A percentile compares a stretch with the other conserved stretches of the same genome.
Evolutionary conservation across 352 stramenopile genomes (phyloP).

Genomic region (Lagenidium giganteum): DNA sequence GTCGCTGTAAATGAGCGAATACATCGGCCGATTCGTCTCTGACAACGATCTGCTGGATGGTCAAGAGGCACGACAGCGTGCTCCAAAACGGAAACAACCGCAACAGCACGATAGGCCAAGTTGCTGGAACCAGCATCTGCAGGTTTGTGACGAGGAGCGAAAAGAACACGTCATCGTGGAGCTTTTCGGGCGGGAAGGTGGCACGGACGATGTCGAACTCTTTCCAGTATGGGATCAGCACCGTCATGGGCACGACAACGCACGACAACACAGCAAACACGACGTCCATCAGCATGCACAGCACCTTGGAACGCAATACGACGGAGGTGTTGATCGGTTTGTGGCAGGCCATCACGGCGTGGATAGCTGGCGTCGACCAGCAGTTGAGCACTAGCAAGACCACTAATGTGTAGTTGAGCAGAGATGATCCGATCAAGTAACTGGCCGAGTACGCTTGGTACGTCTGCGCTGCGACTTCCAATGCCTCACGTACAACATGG

Average conservation of each 20-base stretch:
- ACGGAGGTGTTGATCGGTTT: too few relatives aligned
- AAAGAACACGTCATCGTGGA: constrained; percentile 18
- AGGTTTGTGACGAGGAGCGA: constrained; percentile 9
- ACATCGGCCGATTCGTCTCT: too few relatives aligned
- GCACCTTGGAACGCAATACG: too few relatives aligned
- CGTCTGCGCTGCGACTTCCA: constrained; percentile 10
- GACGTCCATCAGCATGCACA: constrained; percentile 7
- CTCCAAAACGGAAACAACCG: constrained; percentile 12
- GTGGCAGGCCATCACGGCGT: too few relatives aligned
- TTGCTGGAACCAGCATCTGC: constrained; percentile 11
- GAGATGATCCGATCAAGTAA: not conserved
- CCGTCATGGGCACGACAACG: constrained; percentile 8
- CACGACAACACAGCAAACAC: constrained; percentile 7
- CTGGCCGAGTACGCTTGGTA: constrained; percentile 15
- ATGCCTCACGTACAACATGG: constrained; percentile 2
- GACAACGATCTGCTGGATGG: too few relatives aligned
- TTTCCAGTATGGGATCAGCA: constrained; percentile 12
- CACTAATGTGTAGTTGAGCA: constrained; percentile 4
- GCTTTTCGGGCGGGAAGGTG: constrained; percentile 1
- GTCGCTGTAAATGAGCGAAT: too few relatives aligned
- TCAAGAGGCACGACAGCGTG: too few relatives aligned
- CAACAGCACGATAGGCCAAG: constrained; percentile 1
- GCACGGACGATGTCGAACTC: not conserved
- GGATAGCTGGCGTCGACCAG: constrained; percentile 5
- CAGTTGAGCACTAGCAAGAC: constrained; percentile 6